Base-by-base conservation (phyloP, 2,329 filamentous ascomycete species). In the Colletotrichum shisoi region DNA sequence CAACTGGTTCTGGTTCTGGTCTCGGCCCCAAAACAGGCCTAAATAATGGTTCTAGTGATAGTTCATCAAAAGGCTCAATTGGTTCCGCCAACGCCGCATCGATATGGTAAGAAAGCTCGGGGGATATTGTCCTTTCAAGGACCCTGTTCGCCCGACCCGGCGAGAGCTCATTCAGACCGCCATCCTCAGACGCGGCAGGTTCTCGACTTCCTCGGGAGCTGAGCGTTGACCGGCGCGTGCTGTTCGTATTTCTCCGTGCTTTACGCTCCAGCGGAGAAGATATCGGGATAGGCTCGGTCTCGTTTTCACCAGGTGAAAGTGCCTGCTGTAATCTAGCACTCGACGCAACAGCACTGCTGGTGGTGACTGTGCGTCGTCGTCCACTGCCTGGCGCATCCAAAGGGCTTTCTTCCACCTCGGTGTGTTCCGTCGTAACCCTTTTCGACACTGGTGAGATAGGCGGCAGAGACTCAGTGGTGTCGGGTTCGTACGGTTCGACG, bases 311-410 rank as follows among this genome's bases (percentile, higher is more conserved):
- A 1, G 73, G 72, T 24, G 72, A 71, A 0, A 83, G 61, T 0
- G 79, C 74, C 60, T 78, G 75, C 51, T 83, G 80, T 17, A 86
- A 72, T n/a, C 79, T 77, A 0, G 77, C 74, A 24, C 79, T 82
- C 3, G 79, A 82, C 1, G 76, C 78, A 8, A 80, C 67, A 1
- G 76, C 76, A 0, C 75, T 76, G 40, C 74, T 76, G 8, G 76
- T 71, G 15, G 73, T 75, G 15, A 84, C 72, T 3, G 73, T 78
- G 31, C 81, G 79, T 56, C 84, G 76, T 9, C 79, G 80, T 1
- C 85, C 86, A 69, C 84, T 87, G 2, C 85, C 86, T 1, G 85
- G 86, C 15, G 84, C 85, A 70, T 84, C 74, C 9, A 71, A 76
- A 0, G 87, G 86, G 63, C 85, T 87, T 71, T 88, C 85, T 42